Evolutionary conservation across 179 eudicot species (phyloP).

Genomic region (Beta corolliflora): DNA sequence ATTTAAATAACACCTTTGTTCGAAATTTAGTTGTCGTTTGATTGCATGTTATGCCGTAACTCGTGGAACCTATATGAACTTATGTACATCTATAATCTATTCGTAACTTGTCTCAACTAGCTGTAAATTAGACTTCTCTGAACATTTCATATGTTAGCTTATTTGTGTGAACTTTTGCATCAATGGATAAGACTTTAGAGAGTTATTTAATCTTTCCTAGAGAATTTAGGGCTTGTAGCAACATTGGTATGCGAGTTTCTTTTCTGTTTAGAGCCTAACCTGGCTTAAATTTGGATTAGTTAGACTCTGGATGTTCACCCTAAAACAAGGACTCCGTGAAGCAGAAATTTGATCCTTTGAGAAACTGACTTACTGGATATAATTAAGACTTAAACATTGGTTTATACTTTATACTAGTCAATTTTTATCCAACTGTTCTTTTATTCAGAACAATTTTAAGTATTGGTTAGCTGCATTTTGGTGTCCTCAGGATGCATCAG

Average conservation of each 20-base stretch:
- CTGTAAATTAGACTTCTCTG: no score
- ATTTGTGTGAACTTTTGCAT: background rate
- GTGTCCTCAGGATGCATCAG: constrained; percentile 26
- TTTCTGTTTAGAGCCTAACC: background rate
- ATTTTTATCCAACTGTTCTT: background rate
- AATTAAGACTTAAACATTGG: no score
- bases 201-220: background rate
- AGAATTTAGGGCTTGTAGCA: background rate
- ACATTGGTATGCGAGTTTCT: no score
- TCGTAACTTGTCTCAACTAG: no score
- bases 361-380: no score
- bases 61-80: no score
- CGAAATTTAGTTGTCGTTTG: background rate
- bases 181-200: background rate
- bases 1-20: background rate
- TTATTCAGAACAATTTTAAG: background rate
- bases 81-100: no score
- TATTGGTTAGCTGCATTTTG: background rate
- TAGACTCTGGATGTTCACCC: background rate
- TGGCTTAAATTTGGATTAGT: background rate
- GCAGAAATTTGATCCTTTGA: background rate
- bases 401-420: no score
- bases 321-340: background rate
- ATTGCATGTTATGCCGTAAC: background rate
- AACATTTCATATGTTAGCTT: no score